Evolutionary conservation across 805 yeast genomes (phyloP), one percentile per base, ranked within the genome.

Genomic region (Nakazawaea anatomiae): DNA sequence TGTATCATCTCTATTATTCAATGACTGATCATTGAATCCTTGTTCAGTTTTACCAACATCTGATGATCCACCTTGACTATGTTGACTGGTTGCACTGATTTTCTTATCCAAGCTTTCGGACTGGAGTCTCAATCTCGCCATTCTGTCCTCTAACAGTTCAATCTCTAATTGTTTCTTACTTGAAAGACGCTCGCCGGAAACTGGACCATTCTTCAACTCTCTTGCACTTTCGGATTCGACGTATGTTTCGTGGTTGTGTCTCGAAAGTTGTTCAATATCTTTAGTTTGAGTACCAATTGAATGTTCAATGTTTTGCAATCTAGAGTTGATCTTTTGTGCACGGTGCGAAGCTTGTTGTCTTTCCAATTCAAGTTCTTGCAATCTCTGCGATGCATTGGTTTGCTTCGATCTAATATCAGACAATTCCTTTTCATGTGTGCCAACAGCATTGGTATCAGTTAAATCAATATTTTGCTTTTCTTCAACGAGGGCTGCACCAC

Each of bases 71-170:
- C 12, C 12, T 34, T 34, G 36, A 34, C 36, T 3, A 18, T 18
- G 25, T 18, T 18, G 2, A 34, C 36, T 34, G 12, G 36, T 25
- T 4, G 46, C 28, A 28, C 36, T 46, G n/a, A 46, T 27, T 32
- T 42, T 35, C 11, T 27, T 29, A 11, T 42, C 51, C 47, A 48
- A 48, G 30, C 29, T 39, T 6, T 48, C 34, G 29, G 43, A 7
- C 25, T 39, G 47, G n/a, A 43, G 9, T 38, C 39, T 48, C 40
- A 48, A 38, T 11, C 47, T 42, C 5, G 47, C 36, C 39, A 48
- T 11, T 31, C 51, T 42, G 44, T 42, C 47, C 36, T 48, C 47
- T 39, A 48, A 48, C 51, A 48, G 51, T 10, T 43, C 47, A 43
- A 48, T 31, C 27, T 48, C 51, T 14, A 43, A 43, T 11, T 30